phyloP scores from a whole-genome alignment of 1,284 basidiomycete genomes.

The Schizophyllum amplum region DNA sequence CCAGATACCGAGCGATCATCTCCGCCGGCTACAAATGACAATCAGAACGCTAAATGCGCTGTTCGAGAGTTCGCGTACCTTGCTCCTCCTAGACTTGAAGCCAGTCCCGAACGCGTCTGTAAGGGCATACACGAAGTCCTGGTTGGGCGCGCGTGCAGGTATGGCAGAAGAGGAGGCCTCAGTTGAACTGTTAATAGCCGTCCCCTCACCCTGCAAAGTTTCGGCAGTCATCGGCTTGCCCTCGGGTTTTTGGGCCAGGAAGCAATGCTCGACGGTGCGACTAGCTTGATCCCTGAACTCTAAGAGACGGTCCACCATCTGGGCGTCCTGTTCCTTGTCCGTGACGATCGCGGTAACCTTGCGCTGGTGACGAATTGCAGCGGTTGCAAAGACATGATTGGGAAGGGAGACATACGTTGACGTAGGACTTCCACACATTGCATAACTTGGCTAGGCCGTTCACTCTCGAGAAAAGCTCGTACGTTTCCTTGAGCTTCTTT shows the following conservation, averaged over 20 bases:
- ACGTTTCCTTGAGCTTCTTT: constrained; percentile 48
- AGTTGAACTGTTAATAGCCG: constrained; percentile 41
- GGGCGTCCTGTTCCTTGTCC: constrained; percentile 48
- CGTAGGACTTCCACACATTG: constrained; percentile 54
- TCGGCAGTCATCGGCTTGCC: not conserved
- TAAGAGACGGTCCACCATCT: constrained; percentile 76
- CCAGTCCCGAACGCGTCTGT: constrained; percentile 74
- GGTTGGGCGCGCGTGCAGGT: constrained; percentile 26
- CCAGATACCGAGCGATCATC: constrained; percentile 89
- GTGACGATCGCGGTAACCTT: constrained; percentile 52
- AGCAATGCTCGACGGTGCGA: not conserved
- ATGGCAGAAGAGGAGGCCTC: constrained; percentile 36
- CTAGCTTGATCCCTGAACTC: constrained; percentile 42
- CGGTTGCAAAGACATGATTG: not conserved
- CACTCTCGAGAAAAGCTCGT: constrained; percentile 57
- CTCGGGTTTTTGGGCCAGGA: not conserved
- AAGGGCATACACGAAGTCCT: constrained; percentile 53
- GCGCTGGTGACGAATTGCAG: constrained; percentile 25
- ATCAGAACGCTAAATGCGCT: not conserved
- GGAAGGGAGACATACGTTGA: constrained; percentile 33
- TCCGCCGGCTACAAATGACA: constrained; percentile 58
- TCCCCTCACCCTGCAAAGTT: not conserved
- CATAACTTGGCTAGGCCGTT: constrained; percentile 47
- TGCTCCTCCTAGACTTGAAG: constrained; percentile 76
- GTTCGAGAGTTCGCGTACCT: constrained; percentile 17